These are phyloP conservation scores for Eragrostis nindensis DNA, from an alignment of 176 grass and related monocot genomes.

Conservation along the genomic window DNA sequence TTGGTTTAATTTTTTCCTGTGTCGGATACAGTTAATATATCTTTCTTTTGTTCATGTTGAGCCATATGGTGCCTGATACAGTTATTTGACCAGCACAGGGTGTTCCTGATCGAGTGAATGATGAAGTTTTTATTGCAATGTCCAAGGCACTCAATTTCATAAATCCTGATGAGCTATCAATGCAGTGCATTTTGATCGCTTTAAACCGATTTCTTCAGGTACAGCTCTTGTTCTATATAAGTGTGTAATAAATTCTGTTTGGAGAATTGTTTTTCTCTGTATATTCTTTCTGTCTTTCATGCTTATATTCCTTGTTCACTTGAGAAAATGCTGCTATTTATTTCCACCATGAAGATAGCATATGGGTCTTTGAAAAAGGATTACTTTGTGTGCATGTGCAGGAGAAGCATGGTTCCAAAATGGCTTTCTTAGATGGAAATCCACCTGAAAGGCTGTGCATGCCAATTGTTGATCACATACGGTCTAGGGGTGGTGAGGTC, in stretches of 20 bases:
- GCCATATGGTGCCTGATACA: conserved; percentile 48
- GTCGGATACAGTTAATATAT: conserved; percentile 29
- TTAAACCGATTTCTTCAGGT: conserved; percentile 97
- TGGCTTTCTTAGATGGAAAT: conserved; percentile 98
- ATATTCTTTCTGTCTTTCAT: conserved; percentile 13
- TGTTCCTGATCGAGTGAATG: conserved; percentile 86
- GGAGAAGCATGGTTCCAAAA: conserved; percentile 98
- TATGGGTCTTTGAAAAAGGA: conserved; percentile 12
- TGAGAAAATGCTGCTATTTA: conserved; percentile 13
- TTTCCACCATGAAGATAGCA: background rate
- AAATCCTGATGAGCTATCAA: conserved; percentile 98
- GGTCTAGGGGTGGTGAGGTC: conserved; percentile 89
- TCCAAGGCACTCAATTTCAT: conserved; percentile 99
- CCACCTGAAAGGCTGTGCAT: conserved; percentile 94
- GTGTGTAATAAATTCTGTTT: conserved; percentile 28
- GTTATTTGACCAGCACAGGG: conserved; percentile 76
- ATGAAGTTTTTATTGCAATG: conserved; percentile 99
- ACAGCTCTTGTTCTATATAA: conserved; percentile 11
- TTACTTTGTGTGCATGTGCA: conserved; percentile 47
- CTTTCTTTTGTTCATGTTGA: conserved; percentile 20
- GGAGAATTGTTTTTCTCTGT: conserved; percentile 17
- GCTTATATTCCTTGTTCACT: conserved; percentile 13
- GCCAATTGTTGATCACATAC: conserved; percentile 90
- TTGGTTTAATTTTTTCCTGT: conserved; percentile 18
- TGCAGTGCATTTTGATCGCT: conserved; percentile 99